Percentiles rank a stretch among this genome's conserved stretches.
Evolutionary conservation across 768 basidiomycete species (phyloP).

Genomic region (Boletales sp.): DNA sequence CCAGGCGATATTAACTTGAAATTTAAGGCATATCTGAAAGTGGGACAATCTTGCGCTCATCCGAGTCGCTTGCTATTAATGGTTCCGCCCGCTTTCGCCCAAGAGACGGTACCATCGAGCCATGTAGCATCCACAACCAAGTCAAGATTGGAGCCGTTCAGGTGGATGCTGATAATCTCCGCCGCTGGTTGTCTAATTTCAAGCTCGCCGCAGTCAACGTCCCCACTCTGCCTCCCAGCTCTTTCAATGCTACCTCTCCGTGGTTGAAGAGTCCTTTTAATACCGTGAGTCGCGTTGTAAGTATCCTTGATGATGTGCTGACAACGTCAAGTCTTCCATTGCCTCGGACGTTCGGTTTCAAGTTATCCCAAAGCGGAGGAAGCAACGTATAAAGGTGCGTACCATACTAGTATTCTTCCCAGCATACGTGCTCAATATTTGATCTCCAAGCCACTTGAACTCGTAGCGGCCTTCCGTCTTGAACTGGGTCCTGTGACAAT

Average conservation of each 20-base stretch:
- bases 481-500: slow-evolving; percentile 47
- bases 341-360: slow-evolving; percentile 14
- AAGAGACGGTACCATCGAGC: slow-evolving; percentile 48
- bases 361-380: slow-evolving; percentile 14
- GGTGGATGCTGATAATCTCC: slow-evolving; percentile 43
- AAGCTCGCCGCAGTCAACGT: slow-evolving; percentile 3
- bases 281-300: slow-evolving; percentile 13
- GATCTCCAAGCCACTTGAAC: slow-evolving; percentile 16
- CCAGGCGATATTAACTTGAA: neutral
- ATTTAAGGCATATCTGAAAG: slow-evolving; percentile 22
- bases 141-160: slow-evolving; percentile 46
- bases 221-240: neutral
- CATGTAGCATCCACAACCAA: slow-evolving; percentile 46
- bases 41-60: slow-evolving; percentile 42
- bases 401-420: neutral
- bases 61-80: slow-evolving; percentile 41
- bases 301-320: neutral
- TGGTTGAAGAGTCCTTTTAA: slow-evolving; percentile 28
- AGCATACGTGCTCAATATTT: neutral
- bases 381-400: slow-evolving; percentile 16
- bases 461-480: slow-evolving; percentile 41
- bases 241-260: slow-evolving; percentile 15
- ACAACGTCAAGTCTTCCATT: slow-evolving; percentile 16
- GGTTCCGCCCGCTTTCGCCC: slow-evolving; percentile 59
- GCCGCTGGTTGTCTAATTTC: slow-evolving; percentile 12